Base-by-base conservation (phyloP, 1,284 basidiomycete genomes). In the Volvariella volvacea region DNA sequence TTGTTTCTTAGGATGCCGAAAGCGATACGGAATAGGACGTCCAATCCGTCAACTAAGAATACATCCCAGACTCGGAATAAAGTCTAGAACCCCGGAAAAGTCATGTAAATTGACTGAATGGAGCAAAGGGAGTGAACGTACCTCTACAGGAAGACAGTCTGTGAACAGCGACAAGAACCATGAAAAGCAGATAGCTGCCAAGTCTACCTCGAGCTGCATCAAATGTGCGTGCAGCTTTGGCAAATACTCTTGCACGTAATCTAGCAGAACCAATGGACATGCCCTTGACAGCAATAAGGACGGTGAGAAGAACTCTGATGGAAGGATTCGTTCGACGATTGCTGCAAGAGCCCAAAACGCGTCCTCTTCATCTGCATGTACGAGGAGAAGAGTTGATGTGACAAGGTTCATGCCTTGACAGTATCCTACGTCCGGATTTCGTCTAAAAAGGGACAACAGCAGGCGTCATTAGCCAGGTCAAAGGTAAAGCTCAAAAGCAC, bases 101-200 rank as follows among this genome's bases (percentile, higher is more conserved):
- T 30, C 42, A 28, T 21, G 19, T 25, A 25, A 21, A 45, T 25
- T 12, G 22, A 12, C 12, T 7, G 25, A 28, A n/a, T n/a, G 25
- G 25, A 12, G 9, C 4, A 40, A 28, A 44, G 39, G 6, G n/a
- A 39, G 20, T 19, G 22, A 36, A 62, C 75, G 48, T 51, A 92
- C 90, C 77, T 96, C 94, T 19, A 97, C 90, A 2, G 95, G 95
- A 2, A 98, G 68, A 62, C 93, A 96, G 57, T 97, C 93, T 0
- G 95, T 97, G 59, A 97, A 99, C 15, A 99, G 70, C 3, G 91
- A 94, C 31, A 99, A 70, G 68, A 98, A 97, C 95, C 95, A 99
- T 2, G 93, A 94, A 67, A 98, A 98, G 47, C 92, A 97, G 46
- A 98, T 91, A 0, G 93, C 93, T 1, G 88, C 84, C 3, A 99